These are phyloP conservation scores for Pleurotus ostreatus DNA, from an alignment of 768 basidiomycete species.

Conservation along the genomic window DNA sequence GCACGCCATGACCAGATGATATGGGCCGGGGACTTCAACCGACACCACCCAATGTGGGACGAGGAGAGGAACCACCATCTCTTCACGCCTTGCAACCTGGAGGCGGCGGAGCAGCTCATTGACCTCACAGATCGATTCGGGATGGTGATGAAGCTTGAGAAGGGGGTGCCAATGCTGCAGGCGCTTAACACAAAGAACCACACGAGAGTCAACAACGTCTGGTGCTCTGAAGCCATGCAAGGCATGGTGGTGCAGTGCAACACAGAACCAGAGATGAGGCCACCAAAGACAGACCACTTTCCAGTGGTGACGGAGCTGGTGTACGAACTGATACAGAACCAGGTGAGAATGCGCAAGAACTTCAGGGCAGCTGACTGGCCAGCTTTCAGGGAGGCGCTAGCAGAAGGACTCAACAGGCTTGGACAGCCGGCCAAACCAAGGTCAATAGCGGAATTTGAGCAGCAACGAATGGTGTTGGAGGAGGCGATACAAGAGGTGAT, in stretches of 20 bases:
- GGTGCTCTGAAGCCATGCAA: conserved; percentile 13
- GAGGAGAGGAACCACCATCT: conserved; percentile 21
- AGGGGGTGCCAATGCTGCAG: conserved; percentile 22
- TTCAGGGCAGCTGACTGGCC: conserved; percentile 20
- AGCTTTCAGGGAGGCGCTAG: conserved; percentile 13
- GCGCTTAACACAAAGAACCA: conserved; percentile 15
- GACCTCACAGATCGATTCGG: conserved; percentile 11
- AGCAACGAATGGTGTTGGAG: not conserved
- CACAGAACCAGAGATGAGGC: conserved; percentile 9
- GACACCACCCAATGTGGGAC: conserved; percentile 39
- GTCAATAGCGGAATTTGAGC: not conserved
- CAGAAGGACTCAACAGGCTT: not conserved
- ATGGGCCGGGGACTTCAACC: conserved; percentile 35
- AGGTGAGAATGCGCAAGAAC: conserved; percentile 9
- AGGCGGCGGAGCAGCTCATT: conserved; percentile 11
- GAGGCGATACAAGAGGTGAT: conserved; percentile 10
- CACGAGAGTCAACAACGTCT: conserved; percentile 34
- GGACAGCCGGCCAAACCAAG: not conserved
- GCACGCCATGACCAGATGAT: conserved; percentile 2
- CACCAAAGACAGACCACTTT: conserved; percentile 26
- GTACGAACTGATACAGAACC: conserved; percentile 1
- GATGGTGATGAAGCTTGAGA: conserved; percentile 25
- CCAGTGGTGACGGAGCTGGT: conserved; percentile 24
- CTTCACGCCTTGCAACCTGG: conserved; percentile 12
- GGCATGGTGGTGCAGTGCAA: conserved; percentile 20